Evolutionary conservation across 2,329 filamentous ascomycete species (phyloP), one percentile per base, ranked within the genome.

Genomic region (Monilinia vaccinii-corymbosi): DNA sequence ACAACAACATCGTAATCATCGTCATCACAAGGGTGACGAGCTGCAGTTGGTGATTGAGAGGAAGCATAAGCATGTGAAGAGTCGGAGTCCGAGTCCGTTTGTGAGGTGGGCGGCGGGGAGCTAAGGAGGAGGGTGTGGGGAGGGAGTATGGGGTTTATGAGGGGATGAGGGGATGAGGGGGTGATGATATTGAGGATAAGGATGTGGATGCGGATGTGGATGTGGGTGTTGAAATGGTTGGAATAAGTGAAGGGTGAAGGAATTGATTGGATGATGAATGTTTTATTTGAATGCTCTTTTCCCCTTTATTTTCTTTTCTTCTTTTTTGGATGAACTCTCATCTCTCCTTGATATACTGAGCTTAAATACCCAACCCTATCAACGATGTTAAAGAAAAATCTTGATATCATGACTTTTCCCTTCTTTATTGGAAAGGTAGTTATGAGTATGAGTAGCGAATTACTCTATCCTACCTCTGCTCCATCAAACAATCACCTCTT

Each of bases 1-100:
- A 28, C 25, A 3, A 3, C 25, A 28, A 28, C 25, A 28, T 28
- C 25, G 6, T n/a, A 28, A 28, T 6, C 65, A 60, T 53, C 57
- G 14, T 36, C 10, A 59, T 32, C 57, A 48, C 3, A 60, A 56
- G 50, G 14, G 44, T 10, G 49, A 53, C 36, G 50, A 60, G 23
- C 18, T 60, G 50, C 58, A 60, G 10, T 40, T 60, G 58, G 58
- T 60, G 4, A 60, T 60, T 48, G 58, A 60, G 50, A 60, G 50
- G 42, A 60, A 49, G 18, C 50, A 52, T 42, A 60, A 48, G 16
- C 47, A 51, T 45, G 16, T n/a, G 14, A 21, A 47, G 48, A 56
- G 52, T 47, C 16, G 52, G 8, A 56, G 52, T 36, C 52, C 52
- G 25, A 47, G 40, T 34, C 52, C 52, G 16, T 60, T 55, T 55